A percentile compares a stretch with the other conserved stretches of the same genome.
Conservation (phyloP, 345 rosid genomes). For the Aquilaria yunnanensis region DNA sequence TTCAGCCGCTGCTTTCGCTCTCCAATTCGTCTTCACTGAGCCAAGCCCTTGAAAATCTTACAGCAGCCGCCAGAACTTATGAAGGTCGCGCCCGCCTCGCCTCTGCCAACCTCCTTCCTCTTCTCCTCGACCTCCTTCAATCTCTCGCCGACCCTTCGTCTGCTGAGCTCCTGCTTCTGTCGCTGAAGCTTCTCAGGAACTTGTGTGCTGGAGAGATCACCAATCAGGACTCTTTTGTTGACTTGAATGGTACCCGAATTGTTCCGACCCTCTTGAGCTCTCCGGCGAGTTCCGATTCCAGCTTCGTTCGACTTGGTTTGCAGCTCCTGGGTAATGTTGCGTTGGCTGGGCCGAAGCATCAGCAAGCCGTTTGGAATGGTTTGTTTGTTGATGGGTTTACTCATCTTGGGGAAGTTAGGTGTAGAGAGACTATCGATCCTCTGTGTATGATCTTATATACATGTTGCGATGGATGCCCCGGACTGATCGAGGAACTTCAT, state of each 20-base stretch:
- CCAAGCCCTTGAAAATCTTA: constrained; percentile 47
- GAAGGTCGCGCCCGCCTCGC: constrained; percentile 61
- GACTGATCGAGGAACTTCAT: constrained; percentile 34
- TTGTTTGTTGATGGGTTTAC: constrained; percentile 48
- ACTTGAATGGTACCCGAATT: constrained; percentile 32
- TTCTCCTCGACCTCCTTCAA: constrained; percentile 34
- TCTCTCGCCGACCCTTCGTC: constrained; percentile 25
- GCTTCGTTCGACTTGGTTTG: constrained; percentile 40
- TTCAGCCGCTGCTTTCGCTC: constrained; percentile 34
- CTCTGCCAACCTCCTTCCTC: constrained; percentile 35
- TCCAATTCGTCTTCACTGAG: constrained; percentile 30
- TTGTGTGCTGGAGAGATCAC: constrained; percentile 62
- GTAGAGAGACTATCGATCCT: constrained; percentile 60
- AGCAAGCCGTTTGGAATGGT: constrained; percentile 44
- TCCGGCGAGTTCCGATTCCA: constrained; percentile 26
- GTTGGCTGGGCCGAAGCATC: constrained; percentile 56
- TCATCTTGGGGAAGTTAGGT: constrained; percentile 32
- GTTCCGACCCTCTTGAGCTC: constrained; percentile 27
- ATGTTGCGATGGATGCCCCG: constrained; percentile 51
- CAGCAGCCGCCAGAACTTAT: constrained; percentile 31
- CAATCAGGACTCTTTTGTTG: constrained; percentile 53
- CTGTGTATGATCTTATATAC: constrained; percentile 59
- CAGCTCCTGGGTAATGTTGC: constrained; percentile 69
- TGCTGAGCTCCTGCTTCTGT: constrained; percentile 27
- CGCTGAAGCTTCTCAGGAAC: constrained; percentile 64